These are phyloP conservation scores for Phoma sp. DNA, from an alignment of 2,329 filamentous ascomycete species.

Conservation along the genomic window DNA sequence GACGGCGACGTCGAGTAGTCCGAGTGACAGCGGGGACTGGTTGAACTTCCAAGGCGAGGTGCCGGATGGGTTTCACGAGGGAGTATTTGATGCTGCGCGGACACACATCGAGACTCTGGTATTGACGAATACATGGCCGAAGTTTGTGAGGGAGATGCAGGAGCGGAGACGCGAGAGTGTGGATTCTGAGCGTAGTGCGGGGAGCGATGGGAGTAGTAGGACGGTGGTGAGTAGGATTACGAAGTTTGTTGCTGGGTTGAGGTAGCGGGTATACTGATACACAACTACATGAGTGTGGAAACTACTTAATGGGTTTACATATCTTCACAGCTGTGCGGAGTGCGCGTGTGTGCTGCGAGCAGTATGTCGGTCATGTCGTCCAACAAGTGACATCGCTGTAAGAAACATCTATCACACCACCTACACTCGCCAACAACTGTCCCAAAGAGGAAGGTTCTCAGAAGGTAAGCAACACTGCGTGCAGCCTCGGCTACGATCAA, in stretches of 20 bases:
- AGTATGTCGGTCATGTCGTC: no score
- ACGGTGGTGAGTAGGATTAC: conserved; percentile 7
- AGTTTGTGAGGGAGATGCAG: conserved; percentile 23
- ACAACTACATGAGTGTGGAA: no score
- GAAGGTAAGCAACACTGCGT: no score
- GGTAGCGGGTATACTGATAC: not conserved
- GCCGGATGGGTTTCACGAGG: conserved; percentile 3
- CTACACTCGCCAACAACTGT: no score
- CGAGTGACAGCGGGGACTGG: not conserved
- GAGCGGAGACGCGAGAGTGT: conserved; percentile 4
- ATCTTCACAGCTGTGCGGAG: no score
- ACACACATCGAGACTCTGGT: conserved; percentile 21
- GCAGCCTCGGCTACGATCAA: no score
- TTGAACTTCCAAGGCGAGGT: not conserved
- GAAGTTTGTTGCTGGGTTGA: conserved; percentile 6
- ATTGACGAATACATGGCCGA: conserved; percentile 27
- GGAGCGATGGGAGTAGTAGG: not conserved
- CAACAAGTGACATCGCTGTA: no score
- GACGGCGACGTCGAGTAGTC: not conserved
- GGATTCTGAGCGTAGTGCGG: conserved; percentile 12
- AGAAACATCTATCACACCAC: no score
- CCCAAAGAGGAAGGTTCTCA: no score
- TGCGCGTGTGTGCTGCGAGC: no score
- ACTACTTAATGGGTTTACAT: no score
- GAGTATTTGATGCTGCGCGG: conserved; percentile 17